Conservation (phyloP, 1,284 basidiomycete species). For the Fomitopsis betulina region DNA sequence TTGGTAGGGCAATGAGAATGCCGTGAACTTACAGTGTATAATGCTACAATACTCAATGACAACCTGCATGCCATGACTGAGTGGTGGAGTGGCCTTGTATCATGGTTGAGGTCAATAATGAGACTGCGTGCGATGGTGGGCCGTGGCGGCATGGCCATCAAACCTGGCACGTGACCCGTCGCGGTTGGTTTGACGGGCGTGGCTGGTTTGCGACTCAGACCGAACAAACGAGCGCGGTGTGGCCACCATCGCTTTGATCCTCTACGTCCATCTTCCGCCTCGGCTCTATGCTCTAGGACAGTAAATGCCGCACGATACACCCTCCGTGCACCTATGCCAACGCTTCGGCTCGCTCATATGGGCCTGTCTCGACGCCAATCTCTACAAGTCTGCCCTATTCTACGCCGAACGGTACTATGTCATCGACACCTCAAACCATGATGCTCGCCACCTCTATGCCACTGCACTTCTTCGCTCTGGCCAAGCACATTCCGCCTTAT, state of each 20-base stretch:
- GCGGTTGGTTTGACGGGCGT: slow-evolving; percentile 12
- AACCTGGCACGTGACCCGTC: slow-evolving; percentile 9
- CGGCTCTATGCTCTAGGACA: slow-evolving; percentile 22
- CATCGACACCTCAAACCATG: slow-evolving; percentile 65
- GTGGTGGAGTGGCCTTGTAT: not conserved
- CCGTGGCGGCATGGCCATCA: too few relatives aligned
- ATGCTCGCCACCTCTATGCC: slow-evolving; percentile 82
- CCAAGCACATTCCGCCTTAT: slow-evolving; percentile 75
- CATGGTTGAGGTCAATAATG: not conserved
- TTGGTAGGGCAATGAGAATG: not conserved
- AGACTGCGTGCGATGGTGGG: too few relatives aligned
- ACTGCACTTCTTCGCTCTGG: slow-evolving; percentile 68
- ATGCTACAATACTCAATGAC: slow-evolving; percentile 4
- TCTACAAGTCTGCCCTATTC: slow-evolving; percentile 73
- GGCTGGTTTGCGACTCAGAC: not conserved
- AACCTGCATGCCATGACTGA: not conserved
- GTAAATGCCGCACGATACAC: slow-evolving; percentile 44
- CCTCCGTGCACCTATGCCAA: slow-evolving; percentile 51
- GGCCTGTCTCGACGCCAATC: slow-evolving; percentile 74
- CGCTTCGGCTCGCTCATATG: slow-evolving; percentile 68
- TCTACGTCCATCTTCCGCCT: slow-evolving; percentile 2
- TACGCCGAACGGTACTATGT: slow-evolving; percentile 78
- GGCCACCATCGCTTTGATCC: slow-evolving; percentile 3
- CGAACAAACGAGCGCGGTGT: slow-evolving; percentile 1
- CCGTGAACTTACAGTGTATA: slow-evolving; percentile 14